These are phyloP conservation scores for Microcyclospora pomicola DNA, from an alignment of 2,329 filamentous ascomycete species.

Conservation along the genomic window DNA sequence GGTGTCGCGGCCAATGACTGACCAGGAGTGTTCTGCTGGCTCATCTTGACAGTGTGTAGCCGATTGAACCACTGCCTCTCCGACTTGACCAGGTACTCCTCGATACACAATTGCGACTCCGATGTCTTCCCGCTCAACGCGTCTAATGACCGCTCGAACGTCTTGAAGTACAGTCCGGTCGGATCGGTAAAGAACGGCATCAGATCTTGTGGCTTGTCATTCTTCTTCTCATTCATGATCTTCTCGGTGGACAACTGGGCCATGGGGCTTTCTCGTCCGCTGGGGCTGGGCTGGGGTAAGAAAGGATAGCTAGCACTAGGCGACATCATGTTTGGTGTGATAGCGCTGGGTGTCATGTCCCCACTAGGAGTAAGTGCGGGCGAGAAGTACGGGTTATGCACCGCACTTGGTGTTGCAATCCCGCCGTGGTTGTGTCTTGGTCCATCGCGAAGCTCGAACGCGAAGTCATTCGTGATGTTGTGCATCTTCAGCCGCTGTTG, in stretches of 20 bases:
- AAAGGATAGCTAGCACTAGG: neutral
- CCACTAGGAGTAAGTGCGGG: conserved; percentile 9
- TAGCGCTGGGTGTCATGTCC: conserved; percentile 9
- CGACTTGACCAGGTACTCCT: conserved; percentile 49
- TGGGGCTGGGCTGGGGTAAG: too few species aligned
- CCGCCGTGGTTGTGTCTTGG: conserved; percentile 7
- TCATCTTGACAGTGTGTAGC: conserved; percentile 45
- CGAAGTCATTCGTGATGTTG: conserved; percentile 13
- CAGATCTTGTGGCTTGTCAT: conserved; percentile 51
- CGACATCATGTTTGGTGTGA: conserved; percentile 1
- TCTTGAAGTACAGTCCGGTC: conserved; percentile 46
- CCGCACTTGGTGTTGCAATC: conserved; percentile 5
- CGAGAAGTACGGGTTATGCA: conserved; percentile 10
- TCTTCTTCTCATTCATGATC: conserved; percentile 46
- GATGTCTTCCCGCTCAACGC: conserved; percentile 43
- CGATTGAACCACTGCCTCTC: conserved; percentile 54
- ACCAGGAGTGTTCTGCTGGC: conserved; percentile 27
- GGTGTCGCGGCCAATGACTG: conserved; percentile 20
- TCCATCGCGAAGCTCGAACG: conserved; percentile 18
- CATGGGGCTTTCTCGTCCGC: neutral
- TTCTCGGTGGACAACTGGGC: conserved; percentile 38
- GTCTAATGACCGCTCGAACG: conserved; percentile 45
- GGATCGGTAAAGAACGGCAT: conserved; percentile 55
- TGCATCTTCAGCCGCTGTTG: conserved; percentile 17
- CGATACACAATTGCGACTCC: conserved; percentile 46